A percentile compares a stretch with the other conserved stretches of the same genome.
Conservation (phyloP, 1,139 yeast species). For the Pichia sp. region DNA sequence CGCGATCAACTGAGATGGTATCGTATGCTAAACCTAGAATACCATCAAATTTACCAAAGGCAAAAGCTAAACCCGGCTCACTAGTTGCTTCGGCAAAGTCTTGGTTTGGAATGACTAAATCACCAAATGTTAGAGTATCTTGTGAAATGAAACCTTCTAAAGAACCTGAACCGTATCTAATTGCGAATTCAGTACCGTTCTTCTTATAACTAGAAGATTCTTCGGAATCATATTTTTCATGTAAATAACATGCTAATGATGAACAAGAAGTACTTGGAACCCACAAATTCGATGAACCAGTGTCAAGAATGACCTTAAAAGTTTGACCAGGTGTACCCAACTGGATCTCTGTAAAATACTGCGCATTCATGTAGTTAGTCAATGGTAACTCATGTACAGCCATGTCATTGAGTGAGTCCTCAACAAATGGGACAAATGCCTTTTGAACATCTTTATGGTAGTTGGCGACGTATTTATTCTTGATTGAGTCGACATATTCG, state of each 20-base stretch:
- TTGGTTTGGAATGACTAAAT: constrained; percentile 74
- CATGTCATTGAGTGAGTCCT: constrained; percentile 11
- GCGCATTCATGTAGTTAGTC: constrained; percentile 89
- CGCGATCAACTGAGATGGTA: constrained; percentile 76
- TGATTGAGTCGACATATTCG: constrained; percentile 62
- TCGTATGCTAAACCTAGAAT: constrained; percentile 91
- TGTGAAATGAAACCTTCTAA: constrained; percentile 87
- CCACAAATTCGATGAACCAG: constrained; percentile 97
- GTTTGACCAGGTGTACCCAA: constrained; percentile 90
- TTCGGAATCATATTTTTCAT: constrained; percentile 79
- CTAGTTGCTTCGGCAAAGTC: constrained; percentile 95
- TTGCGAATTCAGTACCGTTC: constrained; percentile 78
- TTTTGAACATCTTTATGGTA: constrained; percentile 8
- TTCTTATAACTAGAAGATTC: constrained; percentile 72
- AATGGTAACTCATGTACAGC: constrained; percentile 65
- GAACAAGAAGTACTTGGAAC: constrained; percentile 85
- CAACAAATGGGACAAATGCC: constrained; percentile 40
- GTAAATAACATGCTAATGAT: constrained; percentile 91
- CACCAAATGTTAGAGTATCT: constrained; percentile 76
- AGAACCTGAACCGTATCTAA: constrained; percentile 88
- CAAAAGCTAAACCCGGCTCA: constrained; percentile 97
- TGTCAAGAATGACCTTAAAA: constrained; percentile 86
- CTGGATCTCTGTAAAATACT: constrained; percentile 82
- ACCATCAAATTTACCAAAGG: constrained; percentile 97
- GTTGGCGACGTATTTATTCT: constrained; percentile 51